Percentiles rank a stretch among this genome's conserved stretches.
Evolutionary conservation across 73 alveolate species (phyloP).

Genomic region (Tetrahymena malaccensis): DNA sequence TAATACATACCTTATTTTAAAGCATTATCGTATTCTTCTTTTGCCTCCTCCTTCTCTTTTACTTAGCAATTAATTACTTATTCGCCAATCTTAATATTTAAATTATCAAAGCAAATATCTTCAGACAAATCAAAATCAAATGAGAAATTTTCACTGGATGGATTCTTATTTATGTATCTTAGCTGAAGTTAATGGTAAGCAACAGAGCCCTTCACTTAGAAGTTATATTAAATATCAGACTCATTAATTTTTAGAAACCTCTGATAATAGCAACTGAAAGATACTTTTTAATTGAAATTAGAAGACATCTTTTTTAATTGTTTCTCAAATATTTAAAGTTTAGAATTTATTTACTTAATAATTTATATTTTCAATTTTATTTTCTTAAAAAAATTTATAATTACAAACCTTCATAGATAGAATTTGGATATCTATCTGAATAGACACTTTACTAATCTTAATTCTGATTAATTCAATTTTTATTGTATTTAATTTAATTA

Average conservation of each 20-base stretch:
- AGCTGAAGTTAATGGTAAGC: neutral
- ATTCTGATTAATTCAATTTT: neutral
- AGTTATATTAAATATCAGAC: neutral
- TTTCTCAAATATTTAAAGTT: too few relatives aligned
- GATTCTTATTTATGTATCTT: neutral
- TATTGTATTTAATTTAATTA: too few relatives aligned
- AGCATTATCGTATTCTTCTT: conserved; percentile 9
- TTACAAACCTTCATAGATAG: too few relatives aligned
- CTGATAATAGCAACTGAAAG: neutral
- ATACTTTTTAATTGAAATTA: neutral
- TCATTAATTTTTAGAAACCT: neutral
- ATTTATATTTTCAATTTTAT: too few relatives aligned
- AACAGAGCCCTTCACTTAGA: neutral
- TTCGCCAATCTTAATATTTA: neutral
- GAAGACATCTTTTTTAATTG: neutral
- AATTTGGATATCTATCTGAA: too few relatives aligned
- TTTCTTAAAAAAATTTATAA: too few relatives aligned
- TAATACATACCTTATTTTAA: neutral
- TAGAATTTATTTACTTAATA: too few relatives aligned
- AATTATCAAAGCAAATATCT: neutral
- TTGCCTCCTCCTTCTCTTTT: conserved; percentile 12
- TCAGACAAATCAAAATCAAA: neutral
- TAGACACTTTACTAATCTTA: too few relatives aligned
- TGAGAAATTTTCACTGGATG: neutral
- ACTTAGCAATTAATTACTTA: neutral